These are phyloP conservation scores for Trametopsis cervina DNA, from an alignment of 768 basidiomycete genomes.

Conservation along the genomic window DNA sequence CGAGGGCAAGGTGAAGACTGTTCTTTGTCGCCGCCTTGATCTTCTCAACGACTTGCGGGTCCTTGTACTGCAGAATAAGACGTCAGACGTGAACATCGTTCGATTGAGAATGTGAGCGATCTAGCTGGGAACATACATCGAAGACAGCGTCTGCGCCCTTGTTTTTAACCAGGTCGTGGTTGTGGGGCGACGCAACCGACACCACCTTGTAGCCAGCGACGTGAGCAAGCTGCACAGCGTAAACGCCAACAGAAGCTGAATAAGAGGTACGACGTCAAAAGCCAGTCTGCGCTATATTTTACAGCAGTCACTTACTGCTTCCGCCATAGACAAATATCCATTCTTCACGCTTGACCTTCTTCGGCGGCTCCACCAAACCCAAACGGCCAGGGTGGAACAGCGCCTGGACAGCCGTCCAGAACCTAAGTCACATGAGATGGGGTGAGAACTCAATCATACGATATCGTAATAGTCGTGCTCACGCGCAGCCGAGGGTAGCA, in stretches of 20 bases:
- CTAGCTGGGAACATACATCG: slow-evolving; percentile 19
- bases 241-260: slow-evolving; percentile 30
- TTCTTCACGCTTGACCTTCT: slow-evolving; percentile 10
- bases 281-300: neutral
- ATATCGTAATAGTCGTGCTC: neutral
- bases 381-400: slow-evolving; percentile 18
- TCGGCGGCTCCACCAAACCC: slow-evolving; percentile 16
- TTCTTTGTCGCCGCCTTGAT: slow-evolving; percentile 19
- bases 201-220: slow-evolving; percentile 27
- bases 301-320: slow-evolving; percentile 17
- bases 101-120: slow-evolving; percentile 8
- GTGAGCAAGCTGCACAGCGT: slow-evolving; percentile 26
- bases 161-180: slow-evolving; percentile 29
- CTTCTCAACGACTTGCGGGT: slow-evolving; percentile 19
- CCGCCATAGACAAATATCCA: slow-evolving; percentile 23
- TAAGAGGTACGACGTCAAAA: slow-evolving; percentile 7
- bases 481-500: slow-evolving; percentile 13
- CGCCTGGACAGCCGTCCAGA: slow-evolving; percentile 20
- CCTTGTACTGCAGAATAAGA: slow-evolving; percentile 15
- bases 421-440: slow-evolving; percentile 3
- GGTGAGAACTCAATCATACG: neutral
- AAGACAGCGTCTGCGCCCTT: slow-evolving; percentile 31
- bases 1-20: slow-evolving; percentile 14
- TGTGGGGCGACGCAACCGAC: slow-evolving; percentile 28
- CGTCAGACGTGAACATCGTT: neutral